Base-by-base conservation (phyloP, 163 green algal species). In the Scenedesmus sp. region DNA sequence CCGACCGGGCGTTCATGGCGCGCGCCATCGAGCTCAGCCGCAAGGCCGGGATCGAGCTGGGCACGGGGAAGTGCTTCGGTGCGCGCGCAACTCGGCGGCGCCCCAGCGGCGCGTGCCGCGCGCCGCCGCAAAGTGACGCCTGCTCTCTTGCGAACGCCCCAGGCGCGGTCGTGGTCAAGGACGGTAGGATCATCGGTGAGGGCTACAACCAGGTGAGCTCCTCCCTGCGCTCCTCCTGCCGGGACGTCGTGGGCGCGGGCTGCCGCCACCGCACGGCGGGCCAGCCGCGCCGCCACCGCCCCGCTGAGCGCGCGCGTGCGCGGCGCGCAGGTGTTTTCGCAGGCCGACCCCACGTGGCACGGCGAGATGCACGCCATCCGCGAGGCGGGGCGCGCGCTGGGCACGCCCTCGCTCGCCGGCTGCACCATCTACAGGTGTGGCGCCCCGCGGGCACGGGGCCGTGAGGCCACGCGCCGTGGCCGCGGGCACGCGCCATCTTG, bases 261-360 rank as follows among this genome's bases (percentile, higher is more conserved):
- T 62, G 9, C 31, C 6, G n/a, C n/a, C n/a, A n/a, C n/a, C n/a
- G n/a, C n/a, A n/a, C n/a, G n/a, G n/a, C n/a, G n/a, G n/a, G n/a
- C n/a, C n/a, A n/a, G n/a, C n/a, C n/a, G n/a, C n/a, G n/a, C n/a
- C n/a, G n/a, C n/a, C n/a, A n/a, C n/a, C n/a, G n/a, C n/a, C n/a
- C n/a, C n/a, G n/a, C n/a, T n/a, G n/a, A n/a, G n/a, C n/a, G n/a
- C n/a, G n/a, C n/a, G n/a, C n/a, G n/a, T n/a, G n/a, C n/a, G n/a
- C n/a, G n/a, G n/a, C n/a, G n/a, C n/a, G 31, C 63, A 71, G 63
- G 63, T 71, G 20, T 57, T 87, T 15, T 31, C 28, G 2, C n/a
- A 85, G 29, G 66, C 53, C 42, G 82, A 87, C 34, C 82, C 82
- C 20, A 87, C 82, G 15, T 84, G 75, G 64, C 82, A 87, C 44